A percentile compares a stretch with the other conserved stretches of the same genome.
phyloP scores from a whole-genome alignment of 2,329 filamentous ascomycete genomes.

The Trichoderma sp. region DNA sequence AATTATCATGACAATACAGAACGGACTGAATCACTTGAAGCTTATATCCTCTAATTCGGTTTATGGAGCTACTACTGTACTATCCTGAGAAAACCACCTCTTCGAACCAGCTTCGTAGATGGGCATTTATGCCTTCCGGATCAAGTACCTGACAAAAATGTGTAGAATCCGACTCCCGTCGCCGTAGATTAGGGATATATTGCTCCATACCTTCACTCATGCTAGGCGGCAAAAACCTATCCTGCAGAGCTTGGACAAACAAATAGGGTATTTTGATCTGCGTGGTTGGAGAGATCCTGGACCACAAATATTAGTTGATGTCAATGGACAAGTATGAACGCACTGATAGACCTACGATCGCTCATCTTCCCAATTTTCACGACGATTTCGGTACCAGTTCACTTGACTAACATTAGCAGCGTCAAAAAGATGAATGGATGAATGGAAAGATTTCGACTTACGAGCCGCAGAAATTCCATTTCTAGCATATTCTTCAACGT shows the following conservation, averaged over 20 bases:
- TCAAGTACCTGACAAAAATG: background rate
- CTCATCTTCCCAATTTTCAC: background rate
- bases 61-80: background rate
- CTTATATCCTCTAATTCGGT: background rate
- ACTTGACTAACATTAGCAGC: background rate
- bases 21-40: too few relatives aligned
- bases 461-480: background rate
- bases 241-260: background rate
- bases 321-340: background rate
- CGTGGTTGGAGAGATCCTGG: background rate
- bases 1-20: too few relatives aligned
- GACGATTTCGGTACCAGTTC: background rate
- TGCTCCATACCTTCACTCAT: background rate
- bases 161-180: background rate
- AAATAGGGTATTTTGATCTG: background rate
- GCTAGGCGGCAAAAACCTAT: background rate
- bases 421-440: background rate
- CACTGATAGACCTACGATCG: background rate
- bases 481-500: background rate
- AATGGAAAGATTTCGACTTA: background rate
- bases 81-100: background rate
- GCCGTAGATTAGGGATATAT: background rate
- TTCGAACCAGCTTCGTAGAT: background rate
- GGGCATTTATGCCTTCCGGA: background rate
- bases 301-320: background rate